These are phyloP conservation scores for Pestalotiopsis sp. DNA, from an alignment of 2,329 filamentous ascomycete species.

Conservation along the genomic window DNA sequence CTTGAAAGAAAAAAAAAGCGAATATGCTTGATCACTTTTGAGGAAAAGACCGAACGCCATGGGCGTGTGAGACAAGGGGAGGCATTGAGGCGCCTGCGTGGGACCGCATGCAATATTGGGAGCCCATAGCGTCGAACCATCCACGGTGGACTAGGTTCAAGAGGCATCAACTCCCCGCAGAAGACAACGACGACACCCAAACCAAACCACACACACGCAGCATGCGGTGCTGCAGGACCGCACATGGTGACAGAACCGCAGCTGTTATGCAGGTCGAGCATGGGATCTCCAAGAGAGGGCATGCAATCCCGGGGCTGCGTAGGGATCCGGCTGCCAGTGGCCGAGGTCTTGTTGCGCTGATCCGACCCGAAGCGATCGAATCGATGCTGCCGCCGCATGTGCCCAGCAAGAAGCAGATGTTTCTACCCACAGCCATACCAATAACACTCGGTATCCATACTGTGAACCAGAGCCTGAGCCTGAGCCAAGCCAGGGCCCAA, in stretches of 20 bases:
- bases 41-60: not conserved
- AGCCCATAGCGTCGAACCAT: slow-evolving; percentile 21
- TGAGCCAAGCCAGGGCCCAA: not conserved
- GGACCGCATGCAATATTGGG: slow-evolving; percentile 17
- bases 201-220: not conserved
- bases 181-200: no score
- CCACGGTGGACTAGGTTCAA: slow-evolving; percentile 14
- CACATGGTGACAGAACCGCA: not conserved
- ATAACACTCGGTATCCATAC: not conserved
- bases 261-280: not conserved
- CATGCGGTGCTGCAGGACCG: not conserved
- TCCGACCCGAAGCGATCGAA: not conserved
- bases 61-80: slow-evolving; percentile 8
- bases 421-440: no score
- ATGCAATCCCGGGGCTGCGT: not conserved
- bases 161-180: not conserved
- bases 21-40: not conserved
- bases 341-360: not conserved
- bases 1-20: not conserved
- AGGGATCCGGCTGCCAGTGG: not conserved
- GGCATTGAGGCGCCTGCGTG: slow-evolving; percentile 2
- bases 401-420: not conserved
- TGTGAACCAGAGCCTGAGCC: not conserved
- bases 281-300: not conserved
- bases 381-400: not conserved